These are phyloP conservation scores for Purpureocillium lavendulum DNA, from an alignment of 2,329 filamentous ascomycete genomes.

Conservation along the genomic window DNA sequence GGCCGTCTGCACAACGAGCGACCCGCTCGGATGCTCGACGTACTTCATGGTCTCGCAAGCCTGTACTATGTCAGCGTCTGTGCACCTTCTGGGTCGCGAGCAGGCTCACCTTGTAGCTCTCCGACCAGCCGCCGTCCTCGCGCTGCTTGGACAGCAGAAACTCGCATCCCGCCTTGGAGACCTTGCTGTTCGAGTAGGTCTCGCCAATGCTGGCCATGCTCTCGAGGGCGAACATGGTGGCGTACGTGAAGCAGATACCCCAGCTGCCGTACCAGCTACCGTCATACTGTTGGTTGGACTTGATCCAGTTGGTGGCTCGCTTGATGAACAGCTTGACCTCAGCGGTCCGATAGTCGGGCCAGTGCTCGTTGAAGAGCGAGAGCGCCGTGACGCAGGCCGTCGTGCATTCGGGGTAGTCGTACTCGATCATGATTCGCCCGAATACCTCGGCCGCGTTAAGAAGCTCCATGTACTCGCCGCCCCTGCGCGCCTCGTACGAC, in stretches of 20 bases:
- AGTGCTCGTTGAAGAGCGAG: constrained; percentile 70
- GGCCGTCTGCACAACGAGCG: constrained; percentile 88
- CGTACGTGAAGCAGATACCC: constrained; percentile 98
- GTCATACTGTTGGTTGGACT: constrained; percentile 65
- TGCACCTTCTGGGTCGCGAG: neutral
- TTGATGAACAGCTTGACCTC: constrained; percentile 70
- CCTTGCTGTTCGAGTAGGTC: constrained; percentile 63
- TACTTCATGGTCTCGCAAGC: constrained; percentile 73
- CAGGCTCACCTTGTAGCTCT: constrained; percentile 65
- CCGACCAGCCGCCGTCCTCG: constrained; percentile 90
- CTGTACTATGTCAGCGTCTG: constrained; percentile 24
- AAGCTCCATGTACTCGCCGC: constrained; percentile 68
- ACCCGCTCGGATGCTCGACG: constrained; percentile 62
- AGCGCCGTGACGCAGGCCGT: constrained; percentile 88
- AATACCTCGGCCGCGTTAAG: constrained; percentile 97
- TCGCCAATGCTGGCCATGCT: constrained; percentile 76
- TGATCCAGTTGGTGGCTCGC: constrained; percentile 75
- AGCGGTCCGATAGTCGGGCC: constrained; percentile 66
- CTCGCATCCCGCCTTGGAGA: constrained; percentile 68
- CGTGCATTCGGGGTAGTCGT: constrained; percentile 96
- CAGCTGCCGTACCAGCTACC: constrained; percentile 98
- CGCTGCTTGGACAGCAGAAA: constrained; percentile 82
- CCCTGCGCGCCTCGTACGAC: constrained; percentile 80
- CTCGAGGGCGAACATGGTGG: constrained; percentile 91
- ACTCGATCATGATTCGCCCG: constrained; percentile 95